Percentiles rank a stretch among this genome's conserved stretches.
Evolutionary conservation across 1,139 yeast genomes (phyloP).

Genomic region (Nakaseomyces nivariensis): DNA sequence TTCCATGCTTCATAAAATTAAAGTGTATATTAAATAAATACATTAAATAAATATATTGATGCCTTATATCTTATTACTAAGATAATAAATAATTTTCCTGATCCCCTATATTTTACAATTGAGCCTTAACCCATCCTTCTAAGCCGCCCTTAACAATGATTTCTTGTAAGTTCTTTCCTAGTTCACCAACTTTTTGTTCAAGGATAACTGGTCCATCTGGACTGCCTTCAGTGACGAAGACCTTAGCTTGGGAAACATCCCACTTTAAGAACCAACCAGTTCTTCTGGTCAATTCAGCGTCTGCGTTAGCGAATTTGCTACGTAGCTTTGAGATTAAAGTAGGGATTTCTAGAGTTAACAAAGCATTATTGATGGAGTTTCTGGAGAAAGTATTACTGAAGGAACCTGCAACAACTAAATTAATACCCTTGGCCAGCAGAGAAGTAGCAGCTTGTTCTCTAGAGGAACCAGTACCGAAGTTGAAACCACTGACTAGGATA

Average conservation of each 20-base stretch:
- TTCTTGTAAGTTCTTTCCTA: conserved; percentile 91
- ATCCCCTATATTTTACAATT: conserved; percentile 33
- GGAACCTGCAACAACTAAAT: conserved; percentile 89
- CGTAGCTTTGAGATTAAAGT: conserved; percentile 69
- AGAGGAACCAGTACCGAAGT: conserved; percentile 98
- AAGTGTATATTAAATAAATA: no score
- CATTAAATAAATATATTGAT: no score
- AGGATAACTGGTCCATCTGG: conserved; percentile 49
- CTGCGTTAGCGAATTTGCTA: conserved; percentile 45
- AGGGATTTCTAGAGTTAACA: conserved; percentile 88
- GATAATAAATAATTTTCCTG: neutral
- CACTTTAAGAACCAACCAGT: conserved; percentile 90
- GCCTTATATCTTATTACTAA: neutral
- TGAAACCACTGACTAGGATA: conserved; percentile 82
- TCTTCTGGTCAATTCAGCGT: conserved; percentile 71
- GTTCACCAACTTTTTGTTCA: conserved; percentile 84
- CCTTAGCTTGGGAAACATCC: conserved; percentile 83
- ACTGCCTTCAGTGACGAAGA: conserved; percentile 58
- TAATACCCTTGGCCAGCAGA: conserved; percentile 86
- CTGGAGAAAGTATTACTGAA: conserved; percentile 94
- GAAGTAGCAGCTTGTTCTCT: conserved; percentile 99
- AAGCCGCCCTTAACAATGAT: conserved; percentile 95
- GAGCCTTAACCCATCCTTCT: conserved; percentile 94
- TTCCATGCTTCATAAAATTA: no score
- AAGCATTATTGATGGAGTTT: conserved; percentile 91